Conservation (phyloP, 371 early-diverging fungal genomes). For the Rhizopus arrhizus region DNA sequence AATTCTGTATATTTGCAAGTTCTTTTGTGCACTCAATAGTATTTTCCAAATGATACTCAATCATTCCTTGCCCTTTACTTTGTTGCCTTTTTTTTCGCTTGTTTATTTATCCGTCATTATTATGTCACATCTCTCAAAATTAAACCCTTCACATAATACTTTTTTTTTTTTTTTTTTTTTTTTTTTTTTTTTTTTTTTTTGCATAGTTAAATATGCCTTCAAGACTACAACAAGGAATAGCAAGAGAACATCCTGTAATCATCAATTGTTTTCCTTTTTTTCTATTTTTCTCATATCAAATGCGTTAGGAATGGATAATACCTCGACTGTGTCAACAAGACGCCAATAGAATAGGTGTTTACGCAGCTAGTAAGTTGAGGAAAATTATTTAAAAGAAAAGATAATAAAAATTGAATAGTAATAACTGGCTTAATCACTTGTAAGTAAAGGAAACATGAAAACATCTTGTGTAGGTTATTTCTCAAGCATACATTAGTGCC, state of each 20-base stretch:
- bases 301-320: constrained; percentile 27
- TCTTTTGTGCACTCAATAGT: no score
- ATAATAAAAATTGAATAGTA: constrained; percentile 10
- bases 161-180: no score
- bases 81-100: no score
- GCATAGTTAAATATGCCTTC: neutral
- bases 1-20: no score
- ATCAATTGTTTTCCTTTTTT: neutral
- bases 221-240: neutral
- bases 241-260: neutral
- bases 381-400: neutral
- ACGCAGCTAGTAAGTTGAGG: constrained; percentile 20
- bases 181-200: no score
- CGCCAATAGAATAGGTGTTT: constrained; percentile 27
- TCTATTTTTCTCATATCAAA: neutral
- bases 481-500: constrained; percentile 10
- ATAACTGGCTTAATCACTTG: constrained; percentile 12
- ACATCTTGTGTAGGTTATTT: neutral
- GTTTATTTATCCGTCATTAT: no score
- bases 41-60: no score
- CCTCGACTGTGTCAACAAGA: constrained; percentile 25
- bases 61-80: no score
- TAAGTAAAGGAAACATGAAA: constrained; percentile 7
- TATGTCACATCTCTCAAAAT: no score
- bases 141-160: no score